These are phyloP conservation scores for Ettlia oleoabundans DNA, from an alignment of 139 green algal species.

Conservation along the genomic window DNA sequence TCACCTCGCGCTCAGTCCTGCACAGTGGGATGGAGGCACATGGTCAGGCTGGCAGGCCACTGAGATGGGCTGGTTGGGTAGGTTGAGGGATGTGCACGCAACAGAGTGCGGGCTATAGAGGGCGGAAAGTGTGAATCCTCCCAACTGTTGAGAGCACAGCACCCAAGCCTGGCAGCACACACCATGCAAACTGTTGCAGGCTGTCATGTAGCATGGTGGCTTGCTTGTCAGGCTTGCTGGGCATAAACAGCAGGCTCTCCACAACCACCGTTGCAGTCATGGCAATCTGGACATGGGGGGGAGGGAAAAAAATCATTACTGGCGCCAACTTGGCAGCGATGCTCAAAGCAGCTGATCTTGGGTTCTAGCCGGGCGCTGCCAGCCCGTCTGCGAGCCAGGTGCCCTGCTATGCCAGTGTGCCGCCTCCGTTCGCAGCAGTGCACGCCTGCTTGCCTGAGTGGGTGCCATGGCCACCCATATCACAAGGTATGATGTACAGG, in stretches of 20 bases:
- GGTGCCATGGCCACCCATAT: neutral
- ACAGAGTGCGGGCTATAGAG: no score
- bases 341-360: neutral
- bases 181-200: neutral
- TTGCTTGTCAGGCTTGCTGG: neutral
- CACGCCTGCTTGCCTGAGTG: no score
- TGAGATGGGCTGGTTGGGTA: no score
- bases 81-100: no score
- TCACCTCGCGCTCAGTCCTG: neutral
- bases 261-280: neutral
- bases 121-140: no score
- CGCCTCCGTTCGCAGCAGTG: no score
- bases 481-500: neutral
- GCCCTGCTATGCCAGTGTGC: no score
- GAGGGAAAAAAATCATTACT: neutral
- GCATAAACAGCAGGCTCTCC: neutral
- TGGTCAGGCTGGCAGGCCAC: no score
- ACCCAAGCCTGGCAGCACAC: neutral
- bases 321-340: neutral
- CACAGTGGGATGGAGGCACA: neutral
- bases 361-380: neutral
- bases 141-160: no score
- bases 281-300: neutral
- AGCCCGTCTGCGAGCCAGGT: no score
- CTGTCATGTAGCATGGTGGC: neutral